Base-by-base conservation (phyloP, 2,329 filamentous ascomycete species). In the Diplodia intermedia region DNA sequence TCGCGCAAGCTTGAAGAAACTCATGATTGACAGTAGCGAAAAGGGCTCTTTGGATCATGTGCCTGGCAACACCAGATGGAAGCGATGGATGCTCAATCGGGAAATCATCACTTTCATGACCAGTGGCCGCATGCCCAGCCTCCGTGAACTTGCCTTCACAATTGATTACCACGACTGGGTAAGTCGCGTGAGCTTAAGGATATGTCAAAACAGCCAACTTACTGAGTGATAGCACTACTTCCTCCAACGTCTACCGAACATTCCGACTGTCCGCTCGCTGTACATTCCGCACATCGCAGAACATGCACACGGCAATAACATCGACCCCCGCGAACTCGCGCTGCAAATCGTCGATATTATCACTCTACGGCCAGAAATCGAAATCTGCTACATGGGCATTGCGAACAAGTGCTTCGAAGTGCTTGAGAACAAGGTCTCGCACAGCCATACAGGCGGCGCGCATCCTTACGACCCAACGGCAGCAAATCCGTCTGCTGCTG, bases 331-430 rank as follows among this genome's bases (percentile, higher is more conserved):
- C 70, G 92, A 95, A 75, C 83, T 93, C 36, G 91, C 91, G 0
- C 82, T 92, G 70, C 90, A 94, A 75, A 86, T 94, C 56, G 85
- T 93, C 38, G 91, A 94, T 75, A 91, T 94, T 55, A 88, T 94
- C 66, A 89, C 90, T 14, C 82, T 95, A 18, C 86, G 91, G 4
- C 90, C 91, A 0, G 91, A 94, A 72, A 86, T 94, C 31, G 88
- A 90, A 73, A 83, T 95, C 15, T 92, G 89, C 77, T 94, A 94
- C 74, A 85, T 94, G 72, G 92, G 90, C 20, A 86, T 95, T 66
- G 85, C 85, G n/a, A 83, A 82, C 50, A 94, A 93, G 77, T 95
- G 92, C 78, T 95, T 91, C 74, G 92, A 95, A 76, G 90, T 95
- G 38, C 79, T 93, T 8, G 92, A 95, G 76, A 85, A 84, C 62